A percentile compares a stretch with the other conserved stretches of the same genome.
Conservation (phyloP, 495 filamentous ascomycete genomes). For the Tuber aestivum region DNA sequence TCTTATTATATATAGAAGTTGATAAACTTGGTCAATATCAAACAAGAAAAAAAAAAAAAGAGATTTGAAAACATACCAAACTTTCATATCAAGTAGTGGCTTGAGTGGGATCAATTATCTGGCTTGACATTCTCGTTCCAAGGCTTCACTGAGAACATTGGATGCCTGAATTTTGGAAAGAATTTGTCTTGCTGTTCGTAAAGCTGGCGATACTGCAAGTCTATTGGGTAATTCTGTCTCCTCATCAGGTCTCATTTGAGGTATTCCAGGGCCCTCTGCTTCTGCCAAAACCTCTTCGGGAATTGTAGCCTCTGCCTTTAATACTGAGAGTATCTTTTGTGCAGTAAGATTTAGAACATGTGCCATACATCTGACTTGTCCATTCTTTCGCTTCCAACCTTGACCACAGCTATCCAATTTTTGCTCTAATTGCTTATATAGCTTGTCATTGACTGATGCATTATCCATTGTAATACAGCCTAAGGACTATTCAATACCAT, state of each 20-base stretch:
- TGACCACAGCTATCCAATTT: background rate
- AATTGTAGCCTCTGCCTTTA: slow-evolving; percentile 4
- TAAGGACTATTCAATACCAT: slow-evolving; percentile 7
- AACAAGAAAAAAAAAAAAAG: background rate
- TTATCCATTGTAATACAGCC: slow-evolving; percentile 21
- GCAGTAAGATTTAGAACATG: slow-evolving; percentile 18
- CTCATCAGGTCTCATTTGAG: too few relatives aligned
- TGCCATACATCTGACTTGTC: slow-evolving; percentile 15
- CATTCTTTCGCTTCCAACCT: slow-evolving; percentile 11
- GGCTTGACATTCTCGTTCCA: slow-evolving; percentile 1
- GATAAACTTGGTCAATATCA: too few relatives aligned
- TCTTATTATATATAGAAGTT: too few relatives aligned
- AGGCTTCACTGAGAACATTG: background rate
- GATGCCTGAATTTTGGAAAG: slow-evolving; percentile 15
- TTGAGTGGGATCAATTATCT: background rate
- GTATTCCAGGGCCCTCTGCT: background rate
- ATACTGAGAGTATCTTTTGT: slow-evolving; percentile 9
- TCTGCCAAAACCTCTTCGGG: slow-evolving; percentile 4
- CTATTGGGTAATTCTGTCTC: too few relatives aligned
- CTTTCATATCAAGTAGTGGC: slow-evolving; percentile 17
- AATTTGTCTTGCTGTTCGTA: slow-evolving; percentile 12
- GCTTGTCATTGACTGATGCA: slow-evolving; percentile 9
- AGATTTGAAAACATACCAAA: slow-evolving; percentile 8
- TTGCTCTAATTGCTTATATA: background rate
- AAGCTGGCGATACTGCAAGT: background rate